These are phyloP conservation scores for Petunia hybrid DNA, from an alignment of 305 asterid species.

Conservation along the genomic window DNA sequence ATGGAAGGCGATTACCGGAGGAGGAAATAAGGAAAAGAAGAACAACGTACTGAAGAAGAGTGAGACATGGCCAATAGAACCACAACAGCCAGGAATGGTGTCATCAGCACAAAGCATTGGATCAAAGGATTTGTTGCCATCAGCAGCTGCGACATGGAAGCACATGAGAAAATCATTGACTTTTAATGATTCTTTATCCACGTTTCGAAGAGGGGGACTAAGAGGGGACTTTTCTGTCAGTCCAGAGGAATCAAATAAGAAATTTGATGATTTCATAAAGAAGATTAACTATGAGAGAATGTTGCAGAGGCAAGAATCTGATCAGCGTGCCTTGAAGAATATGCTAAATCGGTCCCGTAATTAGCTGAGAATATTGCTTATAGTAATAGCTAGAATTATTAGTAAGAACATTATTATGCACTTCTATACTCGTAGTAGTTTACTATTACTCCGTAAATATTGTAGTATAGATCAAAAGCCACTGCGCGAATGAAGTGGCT, in stretches of 20 bases:
- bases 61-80: conserved; percentile 38
- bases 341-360: neutral
- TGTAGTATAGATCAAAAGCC: conserved; percentile 1
- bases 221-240: conserved; percentile 45
- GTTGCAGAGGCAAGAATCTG: conserved; percentile 53
- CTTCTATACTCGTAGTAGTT: too few relatives aligned
- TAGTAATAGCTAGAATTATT: neutral
- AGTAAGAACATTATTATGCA: neutral
- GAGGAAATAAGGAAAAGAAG: conserved; percentile 27
- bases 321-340: conserved; percentile 38
- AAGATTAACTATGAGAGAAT: conserved; percentile 39
- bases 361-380: neutral
- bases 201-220: conserved; percentile 46
- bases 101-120: conserved; percentile 24
- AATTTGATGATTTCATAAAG: conserved; percentile 44
- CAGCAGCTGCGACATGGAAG: conserved; percentile 37
- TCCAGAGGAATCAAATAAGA: conserved; percentile 45
- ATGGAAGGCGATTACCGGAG: conserved; percentile 47
- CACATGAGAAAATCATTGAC: conserved; percentile 45
- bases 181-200: conserved; percentile 45
- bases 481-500: neutral
- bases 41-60: conserved; percentile 42
- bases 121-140: conserved; percentile 30
- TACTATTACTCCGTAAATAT: too few relatives aligned
- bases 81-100: neutral